Evolutionary conservation across 108 stramenopile species (phyloP), one percentile per base, ranked within the genome.

Genomic region (Aurantiochytrium sp.): DNA sequence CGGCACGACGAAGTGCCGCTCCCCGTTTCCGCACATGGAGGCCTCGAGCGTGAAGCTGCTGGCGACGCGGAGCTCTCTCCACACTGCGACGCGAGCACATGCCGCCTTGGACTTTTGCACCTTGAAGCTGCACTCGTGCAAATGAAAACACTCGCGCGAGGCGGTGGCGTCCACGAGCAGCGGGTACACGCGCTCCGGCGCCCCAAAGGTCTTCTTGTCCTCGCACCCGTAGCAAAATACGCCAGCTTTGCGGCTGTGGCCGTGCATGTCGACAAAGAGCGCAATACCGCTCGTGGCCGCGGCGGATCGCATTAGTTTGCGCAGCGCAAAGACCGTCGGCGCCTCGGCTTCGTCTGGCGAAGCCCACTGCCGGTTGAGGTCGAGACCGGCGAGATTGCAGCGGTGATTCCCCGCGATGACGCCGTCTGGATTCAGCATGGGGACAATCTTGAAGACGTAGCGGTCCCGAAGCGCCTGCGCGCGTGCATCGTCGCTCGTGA

Each of bases 371-470:
- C 93, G 85, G 86, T 94, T 94, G 42, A 94, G 91, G 88, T 94
- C 94, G 19, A 87, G 59, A 21, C 92, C 94, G 22, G 92, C 89
- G 12, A 93, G 45, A 15, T 89, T 92, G 52, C 73, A 87, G 48
- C 93, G 91, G 69, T 93, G 90, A 69, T 94, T 93, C 30, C 93
- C 93, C 41, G 88, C 55, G 73, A 94, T 87, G 4, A 94, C 93
- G n/a, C 93, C 93, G 54, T 94, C 93, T 5, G 93, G 93, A 54
- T 94, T 94, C 17, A 94, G 87, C 91, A 94, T 93, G 37, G 93
- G 93, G 15, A 92, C 92, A 17, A 94, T 85, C 41, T 91, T 93
- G 89, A 93, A 93, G 19, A 94, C 55, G 69, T 88, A 91, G 30
- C 52, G 39, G 1, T 53, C 37, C n/a, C 93, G 85, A 34, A 93